Base-by-base conservation (phyloP, 495 filamentous ascomycete species). In the Hyaloscypha variabilis region DNA sequence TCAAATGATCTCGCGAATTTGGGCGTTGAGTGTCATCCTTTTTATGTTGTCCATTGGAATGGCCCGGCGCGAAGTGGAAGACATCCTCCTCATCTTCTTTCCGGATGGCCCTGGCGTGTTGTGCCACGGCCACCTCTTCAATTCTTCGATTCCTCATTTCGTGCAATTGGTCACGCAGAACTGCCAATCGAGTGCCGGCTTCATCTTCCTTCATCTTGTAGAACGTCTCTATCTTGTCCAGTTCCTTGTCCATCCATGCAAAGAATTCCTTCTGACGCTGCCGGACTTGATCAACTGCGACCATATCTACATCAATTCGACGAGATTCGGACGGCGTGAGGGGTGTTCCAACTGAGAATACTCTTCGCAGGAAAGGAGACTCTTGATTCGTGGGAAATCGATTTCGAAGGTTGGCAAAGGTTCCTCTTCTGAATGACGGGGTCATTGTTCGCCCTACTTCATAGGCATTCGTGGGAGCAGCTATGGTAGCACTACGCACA, bases 181-280 rank as follows among this genome's bases (percentile, higher is more conserved):
- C 76, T 8, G 78, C 73, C n/a, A 96, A 77, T 13, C 93, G 85
- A 42, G 87, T 78, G 2, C 84, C 85, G 3, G 93, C 91, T 71
- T 96, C 91, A 23, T 89, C 81, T 72, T 97, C 93, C 70, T 94
- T 96, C 72, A 79, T 76, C 67, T 83, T 86, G 78, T 97, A 96
- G 73, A 97, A 97, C 0, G 81, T 74, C 69, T 97, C 92, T 46
- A 97, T 90, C 75, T 97, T 97, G 42, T 85, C 76, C n/a, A 97
- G 76, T 73, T 97, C 89, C 24, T 73, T 76, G 70, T 96, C 91
- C 51, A 97, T 76, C 70, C 91, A 97, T 0, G 72, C 75, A 69
- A 92, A 91, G 71, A 96, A 97, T 56, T 95, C 91, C 51, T 84
- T 83, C 71, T 93, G 86, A 19, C 86, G 83, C 26, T 82, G 72